Conservation (phyloP, 805 yeast genomes). For the Monosporozyma aquatica region DNA sequence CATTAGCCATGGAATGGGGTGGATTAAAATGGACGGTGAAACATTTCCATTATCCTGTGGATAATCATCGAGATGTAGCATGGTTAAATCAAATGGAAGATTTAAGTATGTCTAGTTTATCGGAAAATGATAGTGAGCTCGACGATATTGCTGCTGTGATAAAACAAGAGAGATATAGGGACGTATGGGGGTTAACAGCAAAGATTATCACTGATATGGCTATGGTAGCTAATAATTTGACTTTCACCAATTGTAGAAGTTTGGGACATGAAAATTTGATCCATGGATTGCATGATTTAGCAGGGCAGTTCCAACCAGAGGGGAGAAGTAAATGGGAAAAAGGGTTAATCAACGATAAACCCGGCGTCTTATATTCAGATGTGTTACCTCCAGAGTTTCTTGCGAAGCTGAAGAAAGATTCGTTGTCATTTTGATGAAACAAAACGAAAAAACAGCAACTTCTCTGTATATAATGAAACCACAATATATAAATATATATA, state of each 20-base stretch:
- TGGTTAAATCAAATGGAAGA: slow-evolving; percentile 60
- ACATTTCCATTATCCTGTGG: slow-evolving; percentile 51
- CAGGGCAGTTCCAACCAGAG: slow-evolving; percentile 43
- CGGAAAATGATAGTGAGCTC: slow-evolving; percentile 10
- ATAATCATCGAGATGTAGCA: slow-evolving; percentile 43
- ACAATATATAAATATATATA: not conserved
- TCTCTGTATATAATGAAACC: not conserved
- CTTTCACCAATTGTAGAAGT: not conserved
- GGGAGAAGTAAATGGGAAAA: slow-evolving; percentile 47
- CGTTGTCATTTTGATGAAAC: not conserved
- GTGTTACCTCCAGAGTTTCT: slow-evolving; percentile 26
- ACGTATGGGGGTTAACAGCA: slow-evolving; percentile 80
- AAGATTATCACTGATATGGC: slow-evolving; percentile 68
- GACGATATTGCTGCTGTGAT: slow-evolving; percentile 29
- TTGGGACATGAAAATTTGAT: slow-evolving; percentile 52
- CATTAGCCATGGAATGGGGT: slow-evolving; percentile 51
- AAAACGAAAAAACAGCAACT: too few relatives aligned
- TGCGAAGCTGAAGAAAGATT: not conserved
- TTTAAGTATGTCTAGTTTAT: slow-evolving; percentile 47
- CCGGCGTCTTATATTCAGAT: slow-evolving; percentile 24
- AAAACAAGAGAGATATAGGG: slow-evolving; percentile 28
- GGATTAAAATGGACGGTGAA: slow-evolving; percentile 59
- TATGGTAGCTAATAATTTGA: slow-evolving; percentile 47
- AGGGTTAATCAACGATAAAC: slow-evolving; percentile 37
- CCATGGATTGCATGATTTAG: slow-evolving; percentile 43